Evolutionary conservation across 2,329 filamentous ascomycete genomes (phyloP).

Genomic region (Zymoseptoria tritici): DNA sequence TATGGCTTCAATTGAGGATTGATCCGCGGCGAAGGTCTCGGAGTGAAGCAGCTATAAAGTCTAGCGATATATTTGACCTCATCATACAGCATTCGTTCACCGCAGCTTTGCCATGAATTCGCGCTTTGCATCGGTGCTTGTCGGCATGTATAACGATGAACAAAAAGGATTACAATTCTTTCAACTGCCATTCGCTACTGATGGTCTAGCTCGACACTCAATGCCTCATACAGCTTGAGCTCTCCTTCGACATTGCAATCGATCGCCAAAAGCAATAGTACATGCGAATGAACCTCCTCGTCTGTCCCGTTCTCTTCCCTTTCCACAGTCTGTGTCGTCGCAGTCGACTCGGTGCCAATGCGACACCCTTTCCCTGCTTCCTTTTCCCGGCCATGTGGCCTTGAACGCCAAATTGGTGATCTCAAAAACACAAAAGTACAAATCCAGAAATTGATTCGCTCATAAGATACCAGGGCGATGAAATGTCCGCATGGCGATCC

Average conservation of each 20-base stretch:
- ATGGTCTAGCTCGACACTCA: not conserved
- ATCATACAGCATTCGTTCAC: not conserved
- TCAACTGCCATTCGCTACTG: not conserved
- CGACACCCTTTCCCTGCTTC: not conserved
- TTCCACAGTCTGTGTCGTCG: not conserved
- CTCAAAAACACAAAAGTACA: not conserved
- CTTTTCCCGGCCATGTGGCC: not conserved
- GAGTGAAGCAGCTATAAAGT: too few relatives aligned
- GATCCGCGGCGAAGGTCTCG: too few relatives aligned
- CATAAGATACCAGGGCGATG: not conserved
- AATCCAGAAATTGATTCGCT: not conserved
- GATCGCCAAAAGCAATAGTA: not conserved
- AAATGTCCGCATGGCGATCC: not conserved
- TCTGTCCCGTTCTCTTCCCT: not conserved
- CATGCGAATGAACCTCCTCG: not conserved
- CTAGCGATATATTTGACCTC: not conserved
- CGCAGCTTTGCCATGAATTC: not conserved
- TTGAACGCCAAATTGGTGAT: not conserved
- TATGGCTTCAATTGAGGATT: too few relatives aligned
- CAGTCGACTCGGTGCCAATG: not conserved
- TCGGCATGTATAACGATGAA: not conserved
- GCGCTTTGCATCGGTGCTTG: too few relatives aligned
- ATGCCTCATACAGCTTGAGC: not conserved
- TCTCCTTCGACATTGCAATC: not conserved
- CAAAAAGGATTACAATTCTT: not conserved